Percentiles rank a stretch among this genome's conserved stretches.
These are phyloP conservation scores for Dactylellina parvicollis DNA, from an alignment of 2,329 filamentous ascomycete species.

Conservation along the genomic window DNA sequence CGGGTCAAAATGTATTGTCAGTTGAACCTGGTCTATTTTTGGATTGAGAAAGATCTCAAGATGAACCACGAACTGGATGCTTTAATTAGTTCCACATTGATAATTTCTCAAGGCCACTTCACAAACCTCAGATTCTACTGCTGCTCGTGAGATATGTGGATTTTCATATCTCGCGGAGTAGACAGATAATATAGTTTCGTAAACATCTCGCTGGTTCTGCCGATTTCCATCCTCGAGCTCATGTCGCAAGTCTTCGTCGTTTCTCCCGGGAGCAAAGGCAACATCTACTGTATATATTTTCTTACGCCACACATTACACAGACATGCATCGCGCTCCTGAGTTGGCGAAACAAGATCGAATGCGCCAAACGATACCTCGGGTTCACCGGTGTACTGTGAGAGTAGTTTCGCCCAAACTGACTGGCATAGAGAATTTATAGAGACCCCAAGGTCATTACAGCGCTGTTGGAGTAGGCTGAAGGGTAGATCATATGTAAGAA, in stretches of 20 bases:
- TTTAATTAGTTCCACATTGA: background rate
- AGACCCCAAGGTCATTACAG: conserved; percentile 68
- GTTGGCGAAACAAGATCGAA: conserved; percentile 81
- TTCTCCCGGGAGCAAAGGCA: conserved; percentile 41
- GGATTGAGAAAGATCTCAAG: conserved; percentile 41
- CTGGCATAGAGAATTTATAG: conserved; percentile 75
- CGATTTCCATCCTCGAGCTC: conserved; percentile 63
- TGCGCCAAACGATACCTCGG: conserved; percentile 86
- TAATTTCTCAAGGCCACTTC: too few species aligned
- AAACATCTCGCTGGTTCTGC: conserved; percentile 68
- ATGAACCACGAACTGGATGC: conserved; percentile 33
- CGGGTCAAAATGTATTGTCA: conserved; percentile 37
- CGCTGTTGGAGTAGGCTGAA: conserved; percentile 65
- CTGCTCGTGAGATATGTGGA: conserved; percentile 21
- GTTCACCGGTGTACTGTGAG: conserved; percentile 66
- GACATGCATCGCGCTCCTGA: conserved; percentile 72
- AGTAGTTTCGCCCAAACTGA: conserved; percentile 76
- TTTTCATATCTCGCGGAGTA: conserved; percentile 31
- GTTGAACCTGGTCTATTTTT: conserved; percentile 20
- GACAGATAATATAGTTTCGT: conserved; percentile 64
- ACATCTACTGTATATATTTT: conserved; percentile 27
- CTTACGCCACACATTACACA: conserved; percentile 67
- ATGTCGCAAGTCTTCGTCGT: conserved; percentile 19
- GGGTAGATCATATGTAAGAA: conserved; percentile 58
- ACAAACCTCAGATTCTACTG: conserved; percentile 45